Evolutionary conservation across 257 asterid genomes (phyloP), one percentile per base, ranked within the genome.

Genomic region (Jacaranda copaia): DNA sequence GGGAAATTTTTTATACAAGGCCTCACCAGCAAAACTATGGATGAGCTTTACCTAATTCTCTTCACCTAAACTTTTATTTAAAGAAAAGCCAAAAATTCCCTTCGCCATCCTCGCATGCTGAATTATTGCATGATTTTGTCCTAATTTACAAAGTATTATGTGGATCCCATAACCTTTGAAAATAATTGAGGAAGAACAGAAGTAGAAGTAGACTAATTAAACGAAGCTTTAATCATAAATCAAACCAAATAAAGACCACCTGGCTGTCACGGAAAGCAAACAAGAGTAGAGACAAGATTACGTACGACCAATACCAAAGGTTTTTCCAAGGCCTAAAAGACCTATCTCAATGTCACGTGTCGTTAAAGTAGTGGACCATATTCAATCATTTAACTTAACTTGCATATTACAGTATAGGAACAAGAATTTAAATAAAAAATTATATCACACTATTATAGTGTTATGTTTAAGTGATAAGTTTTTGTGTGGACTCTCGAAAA

Each of bases 271-370:
- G 56, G 35, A 53, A 15, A 39, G 15, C 55, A 19, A 18, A 72
- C 46, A 78, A 78, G 38, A 6, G 55, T 53, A 5, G 19, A 65
- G 70, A 55, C 67, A 65, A 71, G 4, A 52, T 62, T 48, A n/a
- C 49, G 38, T 32, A 39, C 45, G 39, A 48, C 12, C 20, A 46
- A 49, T 61, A 77, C 81, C 81, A 61, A 18, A 52, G 1, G 16
- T 59, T 70, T 77, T 70, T 40, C 45, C 51, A 38, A 18, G 72
- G 76, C 71, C 71, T 11, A 68, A 49, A 66, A 1, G 15, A 49
- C 52, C 42, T 15, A 39, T 43, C 25, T 13, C 51, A 6, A 15
- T 20, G 60, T 56, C 80, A 45, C 60, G 60, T 19, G 61, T 36
- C 35, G 39, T 42, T n/a, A 11, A 36, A 3, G 42, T 52, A 4